Evolutionary conservation across 2,329 filamentous ascomycete genomes (phyloP).

Genomic region (Alternaria angustiovoidea): DNA sequence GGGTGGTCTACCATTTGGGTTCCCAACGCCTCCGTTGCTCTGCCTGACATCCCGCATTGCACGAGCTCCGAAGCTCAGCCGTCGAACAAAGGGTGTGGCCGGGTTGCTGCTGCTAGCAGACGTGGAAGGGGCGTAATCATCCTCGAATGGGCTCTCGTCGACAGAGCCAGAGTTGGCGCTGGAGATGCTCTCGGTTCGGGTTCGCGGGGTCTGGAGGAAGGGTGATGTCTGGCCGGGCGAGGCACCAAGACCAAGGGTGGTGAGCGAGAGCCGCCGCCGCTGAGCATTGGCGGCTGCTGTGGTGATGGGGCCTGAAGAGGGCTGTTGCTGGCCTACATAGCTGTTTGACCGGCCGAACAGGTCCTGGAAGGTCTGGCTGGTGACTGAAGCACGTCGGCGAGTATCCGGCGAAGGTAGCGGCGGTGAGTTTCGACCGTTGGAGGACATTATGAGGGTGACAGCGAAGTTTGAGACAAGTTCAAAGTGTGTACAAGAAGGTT

Average conservation of each 20-base stretch:
- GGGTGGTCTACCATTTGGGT: constrained; percentile 69
- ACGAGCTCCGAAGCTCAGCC: constrained; percentile 89
- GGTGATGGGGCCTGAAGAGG: constrained; percentile 57
- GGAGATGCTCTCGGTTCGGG: constrained; percentile 58
- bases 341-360: constrained; percentile 54
- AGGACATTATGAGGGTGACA: constrained; percentile 39
- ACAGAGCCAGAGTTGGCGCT: constrained; percentile 57
- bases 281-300: constrained; percentile 59
- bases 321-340: constrained; percentile 43
- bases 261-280: constrained; percentile 59
- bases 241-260: constrained; percentile 58
- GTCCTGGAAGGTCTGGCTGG: constrained; percentile 59
- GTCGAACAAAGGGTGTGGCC: constrained; percentile 78
- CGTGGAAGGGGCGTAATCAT: constrained; percentile 60
- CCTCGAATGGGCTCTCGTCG: constrained; percentile 63
- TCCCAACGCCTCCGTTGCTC: constrained; percentile 59
- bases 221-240: constrained; percentile 55
- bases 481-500: constrained; percentile 15
- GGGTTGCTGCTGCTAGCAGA: constrained; percentile 68
- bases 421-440: constrained; percentile 52
- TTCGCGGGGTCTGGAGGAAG: constrained; percentile 50
- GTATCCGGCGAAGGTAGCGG: constrained; percentile 48
- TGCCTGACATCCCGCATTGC: constrained; percentile 75
- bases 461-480: constrained; percentile 1
- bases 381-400: constrained; percentile 57